Base-by-base conservation (phyloP, 208 protist species). In the Trypanosoma boissoni region DNA sequence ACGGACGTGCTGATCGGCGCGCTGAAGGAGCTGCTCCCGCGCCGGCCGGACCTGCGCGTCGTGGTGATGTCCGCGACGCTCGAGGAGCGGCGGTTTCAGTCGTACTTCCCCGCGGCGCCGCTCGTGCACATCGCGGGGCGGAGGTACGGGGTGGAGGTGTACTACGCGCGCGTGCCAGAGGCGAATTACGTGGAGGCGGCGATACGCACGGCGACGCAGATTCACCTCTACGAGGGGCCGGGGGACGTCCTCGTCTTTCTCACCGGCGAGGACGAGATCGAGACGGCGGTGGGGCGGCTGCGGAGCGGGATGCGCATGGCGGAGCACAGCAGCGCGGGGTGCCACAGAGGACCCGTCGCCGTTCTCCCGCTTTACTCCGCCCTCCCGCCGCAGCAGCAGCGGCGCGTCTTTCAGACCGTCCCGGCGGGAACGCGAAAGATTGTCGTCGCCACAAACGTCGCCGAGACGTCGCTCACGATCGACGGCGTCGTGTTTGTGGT, bases 241-340 rank as follows among this genome's bases (percentile, higher is more conserved):
- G 98, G 99, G 9, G 98, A 99, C 70, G 98, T 99, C 65, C 86
- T 99, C 7, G 75, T 99, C 27, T 99, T 99, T 77, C 76, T 99
- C 1, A 99, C 98, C 4, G 98, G 98, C 48, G 94, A 99, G 65
- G 94, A 98, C 65, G 99, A 99, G 65, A 99, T 99, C 78, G 98
- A 99, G 64, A 98, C 95, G 1, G 88, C 97, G 0, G 98, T 98
- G 65, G 88, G 99, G 63, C 96, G 98, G 18, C 68, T 99, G 14
- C 83, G 86, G 49, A 84, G 87, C 45, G 78, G 88, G 5, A 94
- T 80, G 27, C 53, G 61, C 24, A 88, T 90, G 77, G 78, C 87
- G 18, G 83, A 88, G 61, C 83, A 91, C 64, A 87, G 78, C 69
- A 75, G 74, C 21, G 83, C 72, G 1, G 74, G 83, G 49, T 90